These are phyloP conservation scores for Beauveria rudraprayagi DNA, from an alignment of 2,329 filamentous ascomycete genomes.

Conservation along the genomic window DNA sequence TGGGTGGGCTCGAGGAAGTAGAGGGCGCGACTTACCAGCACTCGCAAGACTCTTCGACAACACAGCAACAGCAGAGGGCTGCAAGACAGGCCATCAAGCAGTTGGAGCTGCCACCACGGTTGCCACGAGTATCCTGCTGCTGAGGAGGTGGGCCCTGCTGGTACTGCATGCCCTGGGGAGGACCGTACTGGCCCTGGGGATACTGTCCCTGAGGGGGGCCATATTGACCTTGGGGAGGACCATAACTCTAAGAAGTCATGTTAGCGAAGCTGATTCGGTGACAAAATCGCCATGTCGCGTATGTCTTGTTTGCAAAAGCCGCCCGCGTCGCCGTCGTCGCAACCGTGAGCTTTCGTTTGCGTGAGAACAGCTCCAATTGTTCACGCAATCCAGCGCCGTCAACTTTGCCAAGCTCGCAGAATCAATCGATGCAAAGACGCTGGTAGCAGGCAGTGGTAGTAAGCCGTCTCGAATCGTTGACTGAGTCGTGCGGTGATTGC, in stretches of 20 bases:
- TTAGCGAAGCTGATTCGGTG: background rate
- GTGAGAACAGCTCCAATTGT: background rate
- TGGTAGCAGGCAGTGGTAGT: background rate
- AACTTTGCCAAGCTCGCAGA: background rate
- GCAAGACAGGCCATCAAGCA: conserved; percentile 41
- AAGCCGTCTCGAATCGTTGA: background rate
- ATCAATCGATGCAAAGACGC: background rate
- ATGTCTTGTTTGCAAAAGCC: background rate
- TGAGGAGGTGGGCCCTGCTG: conserved; percentile 30
- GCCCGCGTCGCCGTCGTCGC: background rate
- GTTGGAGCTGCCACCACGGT: conserved; percentile 29
- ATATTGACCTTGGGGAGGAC: conserved; percentile 20
- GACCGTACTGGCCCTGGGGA: conserved; percentile 29
- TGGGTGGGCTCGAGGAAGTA: background rate
- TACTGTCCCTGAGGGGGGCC: conserved; percentile 22
- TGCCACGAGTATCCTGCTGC: conserved; percentile 19
- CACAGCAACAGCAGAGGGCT: conserved; percentile 42
- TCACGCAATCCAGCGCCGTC: background rate
- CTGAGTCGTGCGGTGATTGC: background rate
- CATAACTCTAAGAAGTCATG: conserved; percentile 19
- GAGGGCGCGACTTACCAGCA: conserved; percentile 32
- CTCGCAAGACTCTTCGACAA: conserved; percentile 42
- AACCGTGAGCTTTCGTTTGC: background rate
- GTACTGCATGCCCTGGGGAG: conserved; percentile 36
- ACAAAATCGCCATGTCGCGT: background rate